Conservation (phyloP, 257 asterid genomes). For the Solanum chiquidenum region DNA sequence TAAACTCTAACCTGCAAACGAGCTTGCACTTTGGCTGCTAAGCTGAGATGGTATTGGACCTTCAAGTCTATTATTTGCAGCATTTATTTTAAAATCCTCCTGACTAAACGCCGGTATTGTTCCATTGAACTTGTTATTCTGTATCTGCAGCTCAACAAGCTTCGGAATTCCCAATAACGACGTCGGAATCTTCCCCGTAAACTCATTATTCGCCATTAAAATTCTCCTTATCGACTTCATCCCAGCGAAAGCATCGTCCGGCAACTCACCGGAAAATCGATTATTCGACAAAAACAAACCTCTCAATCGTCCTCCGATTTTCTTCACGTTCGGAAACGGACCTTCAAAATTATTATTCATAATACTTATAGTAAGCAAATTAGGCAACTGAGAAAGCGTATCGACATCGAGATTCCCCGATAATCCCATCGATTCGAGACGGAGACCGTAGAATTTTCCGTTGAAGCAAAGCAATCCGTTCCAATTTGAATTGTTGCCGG, state of each 20-base stretch:
- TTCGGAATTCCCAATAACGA: constrained; percentile 37
- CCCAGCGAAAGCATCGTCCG: constrained; percentile 36
- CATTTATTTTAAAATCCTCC: constrained; percentile 25
- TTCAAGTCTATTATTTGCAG: constrained; percentile 36
- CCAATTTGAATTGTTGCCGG: constrained; percentile 31
- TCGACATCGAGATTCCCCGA: constrained; percentile 28
- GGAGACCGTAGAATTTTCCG: constrained; percentile 26
- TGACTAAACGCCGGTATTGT: constrained; percentile 44
- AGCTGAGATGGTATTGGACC: constrained; percentile 38
- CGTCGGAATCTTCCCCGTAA: constrained; percentile 38
- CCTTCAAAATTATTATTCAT: constrained; percentile 42
- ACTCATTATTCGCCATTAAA: constrained; percentile 25
- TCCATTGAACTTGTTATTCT: constrained; percentile 40
- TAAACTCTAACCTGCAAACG: constrained; percentile 32
- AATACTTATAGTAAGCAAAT: constrained; percentile 29
- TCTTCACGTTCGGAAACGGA: constrained; percentile 28
- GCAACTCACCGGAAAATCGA: constrained; percentile 40
- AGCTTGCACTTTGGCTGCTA: constrained; percentile 13
- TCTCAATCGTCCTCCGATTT: constrained; percentile 26
- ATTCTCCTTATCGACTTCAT: constrained; percentile 39
- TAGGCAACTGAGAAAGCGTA: constrained; percentile 17
- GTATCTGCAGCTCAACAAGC: constrained; percentile 40
- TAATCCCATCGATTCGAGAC: constrained; percentile 41
- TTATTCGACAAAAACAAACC: constrained; percentile 43
- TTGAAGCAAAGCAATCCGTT: constrained; percentile 34